These are phyloP conservation scores for Hypoxylon trugodes DNA, from an alignment of 495 filamentous ascomycete species.

Conservation along the genomic window DNA sequence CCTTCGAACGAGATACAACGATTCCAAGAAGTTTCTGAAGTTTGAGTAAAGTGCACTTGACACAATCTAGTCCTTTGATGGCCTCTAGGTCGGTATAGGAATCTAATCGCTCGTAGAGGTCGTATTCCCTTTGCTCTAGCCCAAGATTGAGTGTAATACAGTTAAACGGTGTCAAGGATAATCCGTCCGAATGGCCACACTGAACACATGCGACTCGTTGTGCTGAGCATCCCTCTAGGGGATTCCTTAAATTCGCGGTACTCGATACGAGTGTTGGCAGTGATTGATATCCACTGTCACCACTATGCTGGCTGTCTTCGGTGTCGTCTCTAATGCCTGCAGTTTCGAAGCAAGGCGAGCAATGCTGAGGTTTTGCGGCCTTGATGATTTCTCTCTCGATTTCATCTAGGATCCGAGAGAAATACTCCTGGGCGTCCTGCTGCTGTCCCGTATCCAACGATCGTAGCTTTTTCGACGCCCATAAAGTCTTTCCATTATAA, in stretches of 20 bases:
- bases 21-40: constrained; percentile 47
- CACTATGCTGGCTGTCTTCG: constrained; percentile 53
- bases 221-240: constrained; percentile 86
- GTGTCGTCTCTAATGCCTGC: constrained; percentile 46
- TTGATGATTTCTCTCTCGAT: constrained; percentile 78
- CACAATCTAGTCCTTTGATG: constrained; percentile 89
- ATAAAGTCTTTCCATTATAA: constrained; percentile 75
- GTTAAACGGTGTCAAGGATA: constrained; percentile 91
- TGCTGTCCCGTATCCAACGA: constrained; percentile 94
- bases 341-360: constrained; percentile 45
- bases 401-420: constrained; percentile 85
- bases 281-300: constrained; percentile 60
- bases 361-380: constrained; percentile 52
- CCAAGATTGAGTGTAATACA: constrained; percentile 87
- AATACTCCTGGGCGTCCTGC: constrained; percentile 98
- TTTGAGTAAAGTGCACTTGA: constrained; percentile 82
- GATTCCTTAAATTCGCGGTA: constrained; percentile 53
- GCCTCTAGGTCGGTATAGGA: constrained; percentile 84
- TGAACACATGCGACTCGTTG: constrained; percentile 88
- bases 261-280: constrained; percentile 33
- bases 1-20: constrained; percentile 44
- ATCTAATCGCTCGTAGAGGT: constrained; percentile 80
- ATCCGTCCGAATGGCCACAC: constrained; percentile 86
- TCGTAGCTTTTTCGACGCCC: constrained; percentile 80
- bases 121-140: constrained; percentile 58